A percentile compares a stretch with the other conserved stretches of the same genome.
These are phyloP conservation scores for Letharia columbiana DNA, from an alignment of 495 filamentous ascomycete species.

Conservation along the genomic window DNA sequence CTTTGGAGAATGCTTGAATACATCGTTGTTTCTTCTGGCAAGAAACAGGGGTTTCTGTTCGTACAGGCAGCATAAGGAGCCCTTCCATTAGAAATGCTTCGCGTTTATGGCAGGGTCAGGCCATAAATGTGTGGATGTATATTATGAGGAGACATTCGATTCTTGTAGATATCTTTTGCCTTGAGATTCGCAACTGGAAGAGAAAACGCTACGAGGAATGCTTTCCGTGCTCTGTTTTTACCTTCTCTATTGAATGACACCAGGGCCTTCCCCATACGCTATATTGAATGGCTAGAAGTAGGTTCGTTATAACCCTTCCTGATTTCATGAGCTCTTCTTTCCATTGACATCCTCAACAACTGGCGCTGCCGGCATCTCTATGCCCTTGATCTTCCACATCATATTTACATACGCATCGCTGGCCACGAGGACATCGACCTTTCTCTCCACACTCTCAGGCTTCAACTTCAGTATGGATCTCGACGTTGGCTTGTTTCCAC, in stretches of 20 bases:
- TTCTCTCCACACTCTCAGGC: slow-evolving; percentile 34
- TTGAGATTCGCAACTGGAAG: not conserved
- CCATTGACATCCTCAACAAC: slow-evolving; percentile 19
- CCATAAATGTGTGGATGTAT: not conserved
- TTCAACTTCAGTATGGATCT: slow-evolving; percentile 48
- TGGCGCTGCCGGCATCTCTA: slow-evolving; percentile 43
- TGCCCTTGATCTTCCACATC: slow-evolving; percentile 51
- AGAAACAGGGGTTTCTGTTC: not conserved
- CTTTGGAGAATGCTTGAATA: slow-evolving; percentile 15
- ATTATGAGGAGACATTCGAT: not conserved
- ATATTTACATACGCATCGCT: slow-evolving; percentile 85
- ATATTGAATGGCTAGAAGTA: not conserved
- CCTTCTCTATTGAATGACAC: not conserved
- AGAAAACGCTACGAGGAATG: not conserved
- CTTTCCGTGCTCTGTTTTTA: not conserved
- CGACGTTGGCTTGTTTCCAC: slow-evolving; percentile 32
- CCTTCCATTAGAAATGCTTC: not conserved
- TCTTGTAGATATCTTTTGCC: slow-evolving; percentile 6
- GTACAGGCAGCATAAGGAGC: not conserved
- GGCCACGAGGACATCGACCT: slow-evolving; percentile 60
- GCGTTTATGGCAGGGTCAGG: not conserved
- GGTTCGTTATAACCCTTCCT: not conserved
- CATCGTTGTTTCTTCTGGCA: not conserved
- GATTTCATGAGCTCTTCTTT: slow-evolving; percentile 11
- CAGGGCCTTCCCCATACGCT: not conserved